These are phyloP conservation scores for Sodiomyces alkalinus DNA, from an alignment of 2,329 filamentous ascomycete genomes.

Conservation along the genomic window DNA sequence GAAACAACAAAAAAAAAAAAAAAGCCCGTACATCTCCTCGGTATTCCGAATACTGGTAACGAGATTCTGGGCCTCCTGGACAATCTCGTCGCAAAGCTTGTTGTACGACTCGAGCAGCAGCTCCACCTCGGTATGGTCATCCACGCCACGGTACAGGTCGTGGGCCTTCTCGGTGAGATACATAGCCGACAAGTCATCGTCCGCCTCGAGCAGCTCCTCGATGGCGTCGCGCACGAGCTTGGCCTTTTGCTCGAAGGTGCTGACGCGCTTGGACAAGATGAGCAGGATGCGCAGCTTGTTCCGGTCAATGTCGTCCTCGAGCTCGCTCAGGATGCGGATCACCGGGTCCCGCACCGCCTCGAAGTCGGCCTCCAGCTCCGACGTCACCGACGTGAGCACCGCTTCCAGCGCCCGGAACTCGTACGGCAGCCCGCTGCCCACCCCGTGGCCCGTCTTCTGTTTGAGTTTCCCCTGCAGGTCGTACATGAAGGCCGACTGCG, in stretches of 20 bases:
- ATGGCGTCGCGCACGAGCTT: slow-evolving; percentile 88
- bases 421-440: slow-evolving; percentile 58
- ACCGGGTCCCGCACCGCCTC: slow-evolving; percentile 88
- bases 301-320: slow-evolving; percentile 93
- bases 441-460: slow-evolving; percentile 43
- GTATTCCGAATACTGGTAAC: slow-evolving; percentile 94
- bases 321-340: slow-evolving; percentile 63
- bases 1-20: slow-evolving; percentile 11
- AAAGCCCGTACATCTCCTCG: slow-evolving; percentile 94
- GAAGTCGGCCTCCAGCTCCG: slow-evolving; percentile 84
- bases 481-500: slow-evolving; percentile 95
- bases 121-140: slow-evolving; percentile 93
- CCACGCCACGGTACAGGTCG: slow-evolving; percentile 55
- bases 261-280: slow-evolving; percentile 87
- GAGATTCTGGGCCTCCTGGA: slow-evolving; percentile 83
- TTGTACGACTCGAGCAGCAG: slow-evolving; percentile 95
- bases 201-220: slow-evolving; percentile 86
- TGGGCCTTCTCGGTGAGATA: slow-evolving; percentile 81
- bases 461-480: slow-evolving; percentile 85
- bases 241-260: slow-evolving; percentile 94
- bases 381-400: slow-evolving; percentile 84
- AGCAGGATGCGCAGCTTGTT: slow-evolving; percentile 84
- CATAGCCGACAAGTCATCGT: slow-evolving; percentile 90
- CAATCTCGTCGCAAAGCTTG: slow-evolving; percentile 95
- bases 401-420: slow-evolving; percentile 94